These are phyloP conservation scores for Candida ortonii DNA, from an alignment of 805 yeast genomes.

Conservation along the genomic window DNA sequence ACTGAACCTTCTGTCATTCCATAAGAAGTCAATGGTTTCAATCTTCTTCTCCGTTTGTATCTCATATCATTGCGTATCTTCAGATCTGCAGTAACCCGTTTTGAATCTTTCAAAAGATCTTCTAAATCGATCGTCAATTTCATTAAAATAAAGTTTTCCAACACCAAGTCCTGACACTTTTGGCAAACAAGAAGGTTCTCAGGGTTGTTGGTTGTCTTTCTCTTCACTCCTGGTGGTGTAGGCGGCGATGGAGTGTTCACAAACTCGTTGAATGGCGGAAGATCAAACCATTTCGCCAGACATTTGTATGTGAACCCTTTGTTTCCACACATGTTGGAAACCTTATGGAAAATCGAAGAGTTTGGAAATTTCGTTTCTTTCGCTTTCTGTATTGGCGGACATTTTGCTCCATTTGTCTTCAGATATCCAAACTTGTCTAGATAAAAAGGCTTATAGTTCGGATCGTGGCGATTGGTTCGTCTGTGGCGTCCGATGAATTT, in stretches of 20 bases:
- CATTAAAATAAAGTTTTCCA: conserved; percentile 29
- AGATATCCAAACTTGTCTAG: conserved; percentile 30
- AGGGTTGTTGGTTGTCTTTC: conserved; percentile 28
- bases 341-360: conserved; percentile 29
- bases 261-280: conserved; percentile 36
- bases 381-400: conserved; percentile 5
- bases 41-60: conserved; percentile 31
- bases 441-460: conserved; percentile 29
- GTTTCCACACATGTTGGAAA: conserved; percentile 25
- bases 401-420: conserved; percentile 11
- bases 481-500: conserved; percentile 26
- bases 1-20: too few species aligned
- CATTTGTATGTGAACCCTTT: conserved; percentile 27
- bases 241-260: conserved; percentile 34
- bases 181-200: conserved; percentile 33
- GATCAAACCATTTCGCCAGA: conserved; percentile 35
- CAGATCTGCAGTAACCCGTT: conserved; percentile 13
- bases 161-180: conserved; percentile 27
- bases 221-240: conserved; percentile 31
- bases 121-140: conserved; percentile 31
- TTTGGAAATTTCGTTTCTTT: conserved; percentile 30
- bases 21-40: conserved; percentile 17
- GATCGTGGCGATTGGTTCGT: conserved; percentile 9
- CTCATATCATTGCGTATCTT: conserved; percentile 28
- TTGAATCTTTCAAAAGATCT: conserved; percentile 22